Evolutionary conservation across 495 filamentous ascomycete genomes (phyloP).

Genomic region (Talaromyces liani): DNA sequence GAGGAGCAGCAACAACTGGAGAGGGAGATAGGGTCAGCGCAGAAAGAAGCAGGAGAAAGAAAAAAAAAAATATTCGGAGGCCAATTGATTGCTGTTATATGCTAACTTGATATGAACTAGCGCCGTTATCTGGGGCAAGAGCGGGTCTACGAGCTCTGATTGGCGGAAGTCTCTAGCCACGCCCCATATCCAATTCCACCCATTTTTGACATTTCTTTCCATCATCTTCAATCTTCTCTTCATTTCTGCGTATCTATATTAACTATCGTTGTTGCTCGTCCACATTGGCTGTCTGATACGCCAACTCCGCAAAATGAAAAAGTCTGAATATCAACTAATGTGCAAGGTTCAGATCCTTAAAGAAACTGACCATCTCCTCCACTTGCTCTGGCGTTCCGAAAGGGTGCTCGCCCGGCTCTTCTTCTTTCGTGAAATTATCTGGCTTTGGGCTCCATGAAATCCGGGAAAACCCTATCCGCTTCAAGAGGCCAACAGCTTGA

Average conservation of each 20-base stretch:
- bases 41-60: constrained; percentile 4
- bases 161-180: not conserved
- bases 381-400: not conserved
- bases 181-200: not conserved
- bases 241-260: too few species aligned
- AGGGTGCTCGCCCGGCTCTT: not conserved
- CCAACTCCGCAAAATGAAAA: not conserved
- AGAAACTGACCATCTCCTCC: not conserved
- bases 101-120: constrained; percentile 5
- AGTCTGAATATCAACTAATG: not conserved
- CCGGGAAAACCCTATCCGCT: not conserved
- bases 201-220: not conserved
- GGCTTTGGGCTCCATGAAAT: not conserved
- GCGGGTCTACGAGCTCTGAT: not conserved
- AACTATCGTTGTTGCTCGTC: too few species aligned
- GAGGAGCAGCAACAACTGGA: not conserved
- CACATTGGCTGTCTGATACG: not conserved
- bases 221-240: not conserved
- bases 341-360: not conserved
- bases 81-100: not conserved
- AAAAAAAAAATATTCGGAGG: constrained; percentile 10
- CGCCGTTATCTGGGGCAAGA: not conserved
- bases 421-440: not conserved
- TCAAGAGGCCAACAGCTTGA: not conserved
- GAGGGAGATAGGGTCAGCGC: not conserved